Evolutionary conservation across 176 grass and related monocot genomes (phyloP).

Genomic region (Triticum dicoccoides): DNA sequence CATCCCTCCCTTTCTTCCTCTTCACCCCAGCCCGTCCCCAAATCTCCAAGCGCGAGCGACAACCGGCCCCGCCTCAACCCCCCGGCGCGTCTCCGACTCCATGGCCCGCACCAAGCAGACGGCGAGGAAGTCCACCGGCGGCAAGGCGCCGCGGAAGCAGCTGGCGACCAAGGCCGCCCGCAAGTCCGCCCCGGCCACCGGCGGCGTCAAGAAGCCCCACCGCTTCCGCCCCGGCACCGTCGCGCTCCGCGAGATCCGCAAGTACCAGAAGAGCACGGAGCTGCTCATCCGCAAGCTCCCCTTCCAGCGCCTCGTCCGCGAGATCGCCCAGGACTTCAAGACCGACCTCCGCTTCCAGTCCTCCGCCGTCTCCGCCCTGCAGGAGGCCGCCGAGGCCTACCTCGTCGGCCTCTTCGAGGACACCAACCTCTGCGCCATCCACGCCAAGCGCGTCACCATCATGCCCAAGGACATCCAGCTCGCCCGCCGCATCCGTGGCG

Average conservation of each 20-base stretch:
- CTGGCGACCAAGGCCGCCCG: constrained; percentile 55
- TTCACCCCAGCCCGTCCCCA: no score
- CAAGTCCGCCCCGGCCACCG: constrained; percentile 58
- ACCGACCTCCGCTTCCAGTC: constrained; percentile 69
- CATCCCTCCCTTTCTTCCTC: no score
- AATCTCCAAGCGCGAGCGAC: no score
- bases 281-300: constrained; percentile 75
- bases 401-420: background rate
- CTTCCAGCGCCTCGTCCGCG: constrained; percentile 56
- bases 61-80: background rate
- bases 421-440: background rate
- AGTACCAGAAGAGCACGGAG: constrained; percentile 84
- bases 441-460: background rate
- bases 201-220: constrained; percentile 73
- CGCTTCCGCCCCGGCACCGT: constrained; percentile 67
- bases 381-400: background rate
- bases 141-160: constrained; percentile 68
- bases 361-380: constrained; percentile 35
- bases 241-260: constrained; percentile 67
- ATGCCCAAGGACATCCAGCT: background rate
- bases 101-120: constrained; percentile 82
- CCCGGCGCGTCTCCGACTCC: no score
- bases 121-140: constrained; percentile 65
- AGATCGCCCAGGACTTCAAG: constrained; percentile 80
- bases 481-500: background rate